A percentile compares a stretch with the other conserved stretches of the same genome.
These are phyloP conservation scores for Ilyonectria robusta DNA, from an alignment of 2,329 filamentous ascomycete species.

Conservation along the genomic window DNA sequence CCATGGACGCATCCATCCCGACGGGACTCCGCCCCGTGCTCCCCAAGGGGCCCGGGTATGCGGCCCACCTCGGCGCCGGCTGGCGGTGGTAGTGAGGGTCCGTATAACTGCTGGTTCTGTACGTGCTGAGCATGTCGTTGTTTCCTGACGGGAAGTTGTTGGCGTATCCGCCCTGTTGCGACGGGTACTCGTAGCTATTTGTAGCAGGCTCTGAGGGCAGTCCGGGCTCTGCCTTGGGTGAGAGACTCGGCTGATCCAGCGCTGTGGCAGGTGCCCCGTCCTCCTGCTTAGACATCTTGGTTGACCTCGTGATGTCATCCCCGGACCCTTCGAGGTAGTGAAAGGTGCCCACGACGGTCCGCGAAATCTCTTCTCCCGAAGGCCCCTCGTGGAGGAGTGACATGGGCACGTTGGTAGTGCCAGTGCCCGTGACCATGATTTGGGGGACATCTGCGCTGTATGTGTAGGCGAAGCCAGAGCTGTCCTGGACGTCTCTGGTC, in stretches of 20 bases:
- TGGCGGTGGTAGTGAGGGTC: slow-evolving; percentile 63
- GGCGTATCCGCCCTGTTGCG: slow-evolving; percentile 58
- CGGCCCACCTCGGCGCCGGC: slow-evolving; percentile 56
- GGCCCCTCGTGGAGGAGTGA: slow-evolving; percentile 67
- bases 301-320: slow-evolving; percentile 58
- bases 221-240: slow-evolving; percentile 59
- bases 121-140: slow-evolving; percentile 69
- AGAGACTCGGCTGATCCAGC: slow-evolving; percentile 57
- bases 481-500: slow-evolving; percentile 71
- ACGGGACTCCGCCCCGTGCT: slow-evolving; percentile 60
- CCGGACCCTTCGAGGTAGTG: slow-evolving; percentile 67
- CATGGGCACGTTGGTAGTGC: slow-evolving; percentile 67
- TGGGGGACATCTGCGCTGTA: slow-evolving; percentile 81
- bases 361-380: slow-evolving; percentile 67
- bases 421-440: slow-evolving; percentile 63
- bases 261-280: slow-evolving; percentile 53
- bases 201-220: slow-evolving; percentile 56
- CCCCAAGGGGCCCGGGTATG: slow-evolving; percentile 59
- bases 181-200: slow-evolving; percentile 63
- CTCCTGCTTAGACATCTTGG: slow-evolving; percentile 56
- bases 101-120: slow-evolving; percentile 66
- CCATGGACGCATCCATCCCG: slow-evolving; percentile 60
- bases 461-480: slow-evolving; percentile 76
- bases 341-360: slow-evolving; percentile 62
- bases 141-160: slow-evolving; percentile 58